Base-by-base conservation (phyloP, 371 early-diverging fungal genomes). In the Actinomortierella wolfii region DNA sequence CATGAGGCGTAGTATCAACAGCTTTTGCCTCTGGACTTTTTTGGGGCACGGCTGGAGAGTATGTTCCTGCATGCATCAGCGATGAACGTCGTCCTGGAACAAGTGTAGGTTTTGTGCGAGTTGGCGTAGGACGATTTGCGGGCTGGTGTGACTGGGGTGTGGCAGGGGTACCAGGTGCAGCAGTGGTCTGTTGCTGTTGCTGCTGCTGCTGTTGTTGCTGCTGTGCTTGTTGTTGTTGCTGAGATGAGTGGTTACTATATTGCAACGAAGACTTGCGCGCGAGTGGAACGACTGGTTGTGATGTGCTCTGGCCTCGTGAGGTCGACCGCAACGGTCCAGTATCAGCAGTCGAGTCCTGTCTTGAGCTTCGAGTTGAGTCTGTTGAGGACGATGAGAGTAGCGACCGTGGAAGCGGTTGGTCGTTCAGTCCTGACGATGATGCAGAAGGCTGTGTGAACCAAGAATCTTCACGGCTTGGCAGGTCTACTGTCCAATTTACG, bases 401-500 rank as follows among this genome's bases (percentile, higher is more conserved):
- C 34, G 53, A 52, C 1, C 55, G 51, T 43, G 60, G 44, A 9
- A 66, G 54, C 1, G 67, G 59, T 24, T 56, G 59, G 46, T 60
- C 56, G 28, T 66, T 66, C 23, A 51, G 43, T 15, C 53, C 57
- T 6, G 48, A 26, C 13, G 56, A 26, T 4, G 61, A 51, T 26
- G 54, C 14, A 14, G 56, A 58, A 5, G 55, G 56, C n/a, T 51
- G 23, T 5, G 67, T 67, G 34, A 29, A 67, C 20, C 64, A 44
- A 17, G 64, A 56, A 28, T 69, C 70, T 46, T 69, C 70, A 8
- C 53, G 64, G 45, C 43, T 64, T 23, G 64, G 34, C n/a, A 57
- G 50, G 18, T 42, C 55, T 17, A 65, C 59, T 14, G 71, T 65
- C 71, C 71, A 71, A 45, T 65, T 59, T 4, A 71, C 71, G 51